These are phyloP conservation scores for Breviolum minutum DNA, from an alignment of 73 alveolate genomes.

Conservation along the genomic window DNA sequence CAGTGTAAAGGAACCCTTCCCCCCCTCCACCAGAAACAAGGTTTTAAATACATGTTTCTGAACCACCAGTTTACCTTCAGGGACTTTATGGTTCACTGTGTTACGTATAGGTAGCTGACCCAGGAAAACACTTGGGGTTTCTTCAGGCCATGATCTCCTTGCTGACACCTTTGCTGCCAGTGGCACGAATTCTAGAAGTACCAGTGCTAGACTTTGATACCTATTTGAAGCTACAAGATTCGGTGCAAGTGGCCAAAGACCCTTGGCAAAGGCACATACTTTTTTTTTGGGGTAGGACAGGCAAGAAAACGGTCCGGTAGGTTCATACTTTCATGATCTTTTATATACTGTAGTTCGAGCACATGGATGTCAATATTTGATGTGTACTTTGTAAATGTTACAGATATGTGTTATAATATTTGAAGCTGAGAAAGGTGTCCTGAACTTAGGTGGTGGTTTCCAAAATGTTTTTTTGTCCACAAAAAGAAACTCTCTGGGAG, in stretches of 20 bases:
- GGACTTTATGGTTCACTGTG: too few relatives aligned
- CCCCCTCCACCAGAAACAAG: too few relatives aligned
- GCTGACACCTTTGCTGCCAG: conserved; percentile 57
- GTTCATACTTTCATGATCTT: not conserved
- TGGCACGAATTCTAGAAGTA: conserved; percentile 43
- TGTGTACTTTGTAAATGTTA: not conserved
- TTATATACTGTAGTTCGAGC: not conserved
- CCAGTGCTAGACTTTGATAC: conserved; percentile 62
- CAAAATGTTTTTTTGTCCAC: too few relatives aligned
- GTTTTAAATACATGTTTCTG: too few relatives aligned
- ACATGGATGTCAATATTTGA: not conserved
- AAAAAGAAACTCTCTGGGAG: too few relatives aligned
- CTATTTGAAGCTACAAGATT: conserved; percentile 31
- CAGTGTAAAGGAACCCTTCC: too few relatives aligned
- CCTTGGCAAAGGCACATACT: not conserved
- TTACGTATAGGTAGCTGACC: not conserved
- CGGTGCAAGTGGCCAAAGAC: conserved; percentile 24
- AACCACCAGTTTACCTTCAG: too few relatives aligned
- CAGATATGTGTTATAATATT: not conserved
- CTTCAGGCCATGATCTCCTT: conserved; percentile 49
- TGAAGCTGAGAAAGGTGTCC: too few relatives aligned
- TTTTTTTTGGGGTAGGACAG: too few relatives aligned
- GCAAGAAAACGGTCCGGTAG: not conserved
- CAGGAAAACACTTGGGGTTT: not conserved
- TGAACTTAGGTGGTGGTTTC: too few relatives aligned